These are phyloP conservation scores for Septoria linicola DNA, from an alignment of 2,329 filamentous ascomycete genomes.

Conservation along the genomic window DNA sequence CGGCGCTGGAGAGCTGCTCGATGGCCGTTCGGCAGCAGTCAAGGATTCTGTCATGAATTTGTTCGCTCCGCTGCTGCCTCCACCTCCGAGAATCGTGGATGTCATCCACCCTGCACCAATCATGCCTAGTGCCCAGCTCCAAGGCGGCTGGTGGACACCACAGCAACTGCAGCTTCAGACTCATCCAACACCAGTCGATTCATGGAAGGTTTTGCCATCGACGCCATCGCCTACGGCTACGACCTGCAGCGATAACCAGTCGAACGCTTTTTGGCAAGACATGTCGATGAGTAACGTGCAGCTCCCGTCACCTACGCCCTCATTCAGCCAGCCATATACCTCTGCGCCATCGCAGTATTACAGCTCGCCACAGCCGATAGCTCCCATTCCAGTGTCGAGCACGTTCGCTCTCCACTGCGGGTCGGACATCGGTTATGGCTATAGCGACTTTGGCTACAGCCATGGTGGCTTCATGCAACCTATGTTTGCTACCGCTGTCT, in stretches of 20 bases:
- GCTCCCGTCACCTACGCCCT: slow-evolving; percentile 73
- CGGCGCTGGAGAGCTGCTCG: slow-evolving; percentile 87
- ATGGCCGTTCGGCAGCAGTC: slow-evolving; percentile 88
- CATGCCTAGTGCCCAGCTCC: slow-evolving; percentile 69
- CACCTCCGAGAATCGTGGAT: slow-evolving; percentile 84
- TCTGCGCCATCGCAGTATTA: slow-evolving; percentile 63
- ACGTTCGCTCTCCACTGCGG: slow-evolving; percentile 83
- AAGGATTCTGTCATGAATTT: slow-evolving; percentile 81
- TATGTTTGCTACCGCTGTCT: slow-evolving; percentile 75
- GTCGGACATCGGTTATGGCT: slow-evolving; percentile 61
- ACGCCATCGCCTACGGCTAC: slow-evolving; percentile 71
- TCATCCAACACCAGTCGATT: slow-evolving; percentile 71
- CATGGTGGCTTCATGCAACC: slow-evolving; percentile 73
- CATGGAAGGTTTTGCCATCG: slow-evolving; percentile 88
- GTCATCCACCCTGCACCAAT: slow-evolving; percentile 82
- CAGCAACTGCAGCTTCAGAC: slow-evolving; percentile 60
- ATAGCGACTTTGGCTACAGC: slow-evolving; percentile 80
- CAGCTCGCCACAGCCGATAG: slow-evolving; percentile 71
- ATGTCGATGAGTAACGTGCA: slow-evolving; percentile 71
- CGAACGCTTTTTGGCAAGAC: slow-evolving; percentile 73
- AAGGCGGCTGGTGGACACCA: slow-evolving; percentile 79
- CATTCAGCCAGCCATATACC: slow-evolving; percentile 75
- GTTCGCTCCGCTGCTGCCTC: slow-evolving; percentile 81
- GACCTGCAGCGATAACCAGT: slow-evolving; percentile 68
- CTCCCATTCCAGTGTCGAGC: slow-evolving; percentile 79